phyloP scores from a whole-genome alignment of 495 filamentous ascomycete genomes.

The Penicillium roqueforti region DNA sequence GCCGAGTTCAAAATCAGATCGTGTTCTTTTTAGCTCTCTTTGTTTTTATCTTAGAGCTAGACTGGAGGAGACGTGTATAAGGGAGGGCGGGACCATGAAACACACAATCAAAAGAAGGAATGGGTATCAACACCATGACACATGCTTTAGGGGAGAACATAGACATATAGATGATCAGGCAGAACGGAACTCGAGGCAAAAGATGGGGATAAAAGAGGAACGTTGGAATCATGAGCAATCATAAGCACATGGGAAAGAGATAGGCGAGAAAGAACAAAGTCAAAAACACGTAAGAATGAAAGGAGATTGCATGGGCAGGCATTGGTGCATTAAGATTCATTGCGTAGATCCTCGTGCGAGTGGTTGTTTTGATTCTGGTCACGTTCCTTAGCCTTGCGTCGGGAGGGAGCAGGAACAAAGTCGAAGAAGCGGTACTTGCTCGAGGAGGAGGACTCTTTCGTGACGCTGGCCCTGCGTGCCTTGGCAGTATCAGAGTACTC shows the following conservation, averaged over 20 bases:
- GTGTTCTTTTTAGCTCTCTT: constrained; percentile 5
- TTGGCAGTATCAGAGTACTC: constrained; percentile 40
- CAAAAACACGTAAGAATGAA: constrained; percentile 1
- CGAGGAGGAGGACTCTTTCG: constrained; percentile 40
- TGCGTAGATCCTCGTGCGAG: constrained; percentile 38
- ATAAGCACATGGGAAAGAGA: constrained; percentile 30
- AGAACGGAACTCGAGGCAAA: constrained; percentile 10
- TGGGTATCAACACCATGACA: constrained; percentile 51
- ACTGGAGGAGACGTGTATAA: neutral
- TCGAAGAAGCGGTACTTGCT: constrained; percentile 49
- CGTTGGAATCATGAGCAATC: constrained; percentile 42
- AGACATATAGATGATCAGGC: constrained; percentile 19
- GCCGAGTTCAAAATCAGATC: constrained; percentile 1
- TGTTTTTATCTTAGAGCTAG: neutral
- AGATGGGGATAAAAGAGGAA: constrained; percentile 25
- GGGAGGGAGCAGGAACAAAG: constrained; percentile 41
- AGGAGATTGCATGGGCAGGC: constrained; percentile 4
- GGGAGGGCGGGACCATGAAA: constrained; percentile 9
- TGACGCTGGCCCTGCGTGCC: constrained; percentile 40
- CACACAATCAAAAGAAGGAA: constrained; percentile 19
- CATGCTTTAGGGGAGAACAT: constrained; percentile 35
- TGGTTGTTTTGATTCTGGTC: constrained; percentile 38
- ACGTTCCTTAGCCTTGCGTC: constrained; percentile 44
- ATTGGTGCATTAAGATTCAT: constrained; percentile 28
- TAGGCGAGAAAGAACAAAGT: constrained; percentile 10